These are phyloP conservation scores for Volvox carteri DNA, from an alignment of 163 green algal genomes.

Conservation along the genomic window DNA sequence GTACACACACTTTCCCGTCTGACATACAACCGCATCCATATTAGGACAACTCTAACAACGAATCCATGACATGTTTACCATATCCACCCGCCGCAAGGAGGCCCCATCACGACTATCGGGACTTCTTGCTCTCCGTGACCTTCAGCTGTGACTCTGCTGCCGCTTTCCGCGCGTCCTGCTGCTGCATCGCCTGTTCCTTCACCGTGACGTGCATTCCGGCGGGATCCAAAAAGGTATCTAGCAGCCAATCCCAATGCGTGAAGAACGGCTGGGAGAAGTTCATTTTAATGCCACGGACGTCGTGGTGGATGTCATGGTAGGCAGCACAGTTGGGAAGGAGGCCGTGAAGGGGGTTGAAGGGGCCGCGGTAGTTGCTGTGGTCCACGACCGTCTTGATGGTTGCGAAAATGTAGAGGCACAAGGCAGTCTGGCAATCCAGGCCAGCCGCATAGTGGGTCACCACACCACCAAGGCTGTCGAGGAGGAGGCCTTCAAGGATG, in stretches of 20 bases:
- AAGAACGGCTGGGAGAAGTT: slow-evolving; percentile 87
- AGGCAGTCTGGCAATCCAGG: slow-evolving; percentile 61
- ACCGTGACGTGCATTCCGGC: slow-evolving; percentile 20
- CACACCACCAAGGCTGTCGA: slow-evolving; percentile 78
- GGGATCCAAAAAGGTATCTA: slow-evolving; percentile 65
- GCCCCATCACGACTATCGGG: background rate
- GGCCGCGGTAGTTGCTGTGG: slow-evolving; percentile 73
- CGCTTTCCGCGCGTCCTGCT: slow-evolving; percentile 1
- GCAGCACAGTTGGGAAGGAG: slow-evolving; percentile 77
- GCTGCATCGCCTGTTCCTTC: slow-evolving; percentile 3
- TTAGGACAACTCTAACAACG: too few species aligned
- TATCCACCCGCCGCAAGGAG: too few species aligned
- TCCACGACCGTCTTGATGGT: slow-evolving; percentile 80
- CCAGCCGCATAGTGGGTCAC: slow-evolving; percentile 68
- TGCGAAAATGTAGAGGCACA: slow-evolving; percentile 72
- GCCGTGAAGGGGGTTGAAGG: slow-evolving; percentile 75
- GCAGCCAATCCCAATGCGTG: slow-evolving; percentile 75
- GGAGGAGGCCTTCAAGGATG: slow-evolving; percentile 76
- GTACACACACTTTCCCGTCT: too few species aligned
- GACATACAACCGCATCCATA: too few species aligned
- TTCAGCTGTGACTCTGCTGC: background rate
- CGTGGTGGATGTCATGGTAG: slow-evolving; percentile 83
- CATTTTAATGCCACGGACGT: slow-evolving; percentile 74
- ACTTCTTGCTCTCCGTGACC: slow-evolving; percentile 9
- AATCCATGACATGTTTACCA: too few species aligned